Conservation (phyloP, 1,284 basidiomycete species). For the Boletellus deceptivus region DNA sequence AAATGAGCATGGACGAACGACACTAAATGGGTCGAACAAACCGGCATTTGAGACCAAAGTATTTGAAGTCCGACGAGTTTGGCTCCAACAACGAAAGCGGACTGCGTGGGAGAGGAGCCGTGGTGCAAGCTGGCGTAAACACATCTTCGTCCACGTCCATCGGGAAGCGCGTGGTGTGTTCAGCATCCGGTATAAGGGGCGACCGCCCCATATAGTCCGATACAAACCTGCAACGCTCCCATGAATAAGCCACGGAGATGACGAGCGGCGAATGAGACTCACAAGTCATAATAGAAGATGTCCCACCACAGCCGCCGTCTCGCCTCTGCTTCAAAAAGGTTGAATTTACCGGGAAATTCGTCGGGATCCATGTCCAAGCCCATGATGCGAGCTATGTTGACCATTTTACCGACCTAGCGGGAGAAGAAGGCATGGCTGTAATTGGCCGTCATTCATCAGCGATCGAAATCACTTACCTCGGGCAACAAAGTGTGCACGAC, state of each 20-base stretch:
- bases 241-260: constrained; percentile 9
- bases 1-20: constrained; percentile 7
- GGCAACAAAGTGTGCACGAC: constrained; percentile 38
- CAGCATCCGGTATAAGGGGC: constrained; percentile 47
- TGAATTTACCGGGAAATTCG: constrained; percentile 41
- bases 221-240: constrained; percentile 49
- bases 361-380: constrained; percentile 62
- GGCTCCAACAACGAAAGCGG: constrained; percentile 29
- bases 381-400: constrained; percentile 62
- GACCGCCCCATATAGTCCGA: constrained; percentile 63
- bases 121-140: constrained; percentile 45
- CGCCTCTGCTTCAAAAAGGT: constrained; percentile 56
- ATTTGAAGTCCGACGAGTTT: constrained; percentile 36
- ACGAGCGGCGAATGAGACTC: constrained; percentile 30
- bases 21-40: constrained; percentile 23
- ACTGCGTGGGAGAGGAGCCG: constrained; percentile 39
- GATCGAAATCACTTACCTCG: constrained; percentile 31
- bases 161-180: constrained; percentile 33
- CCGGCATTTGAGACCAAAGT: constrained; percentile 50
- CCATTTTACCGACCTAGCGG: constrained; percentile 61
- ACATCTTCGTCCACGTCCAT: constrained; percentile 51
- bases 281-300: constrained; percentile 70
- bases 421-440: constrained; percentile 4
- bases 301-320: constrained; percentile 73
- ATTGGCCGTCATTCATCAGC: constrained; percentile 27